Conservation (phyloP, 2,329 filamentous ascomycete species). For the Kalmusia sp. region DNA sequence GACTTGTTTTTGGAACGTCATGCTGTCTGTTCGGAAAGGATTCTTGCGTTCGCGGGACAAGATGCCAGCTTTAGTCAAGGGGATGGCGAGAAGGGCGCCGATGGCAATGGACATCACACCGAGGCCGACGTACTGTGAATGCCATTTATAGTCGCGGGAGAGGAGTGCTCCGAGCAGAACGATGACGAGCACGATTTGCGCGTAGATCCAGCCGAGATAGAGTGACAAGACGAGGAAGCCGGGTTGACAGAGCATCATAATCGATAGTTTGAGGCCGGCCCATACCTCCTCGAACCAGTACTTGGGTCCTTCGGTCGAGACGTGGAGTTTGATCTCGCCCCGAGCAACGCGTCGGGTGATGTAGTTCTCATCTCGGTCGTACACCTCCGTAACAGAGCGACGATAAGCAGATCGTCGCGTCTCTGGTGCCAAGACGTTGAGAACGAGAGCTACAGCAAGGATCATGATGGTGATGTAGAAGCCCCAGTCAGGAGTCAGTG, state of each 20-base stretch:
- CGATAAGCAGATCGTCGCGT: slow-evolving; percentile 73
- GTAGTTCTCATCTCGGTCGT: slow-evolving; percentile 54
- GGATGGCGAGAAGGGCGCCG: slow-evolving; percentile 73
- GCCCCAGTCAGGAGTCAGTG: slow-evolving; percentile 71
- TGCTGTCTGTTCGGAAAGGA: slow-evolving; percentile 68
- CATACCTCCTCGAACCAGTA: slow-evolving; percentile 81
- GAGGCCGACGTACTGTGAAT: slow-evolving; percentile 70
- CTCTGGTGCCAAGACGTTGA: slow-evolving; percentile 77
- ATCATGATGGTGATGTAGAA: slow-evolving; percentile 77
- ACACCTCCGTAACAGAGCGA: slow-evolving; percentile 69
- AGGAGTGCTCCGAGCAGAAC: slow-evolving; percentile 73
- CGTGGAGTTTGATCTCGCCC: slow-evolving; percentile 79
- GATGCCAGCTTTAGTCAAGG: slow-evolving; percentile 74
- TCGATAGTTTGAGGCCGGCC: slow-evolving; percentile 70
- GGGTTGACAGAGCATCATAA: slow-evolving; percentile 75
- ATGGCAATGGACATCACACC: slow-evolving; percentile 71
- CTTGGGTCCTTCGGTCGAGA: slow-evolving; percentile 72
- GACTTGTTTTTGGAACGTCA: slow-evolving; percentile 69
- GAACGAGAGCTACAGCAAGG: slow-evolving; percentile 67
- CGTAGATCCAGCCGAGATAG: slow-evolving; percentile 82
- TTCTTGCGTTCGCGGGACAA: slow-evolving; percentile 71
- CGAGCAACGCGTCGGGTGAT: slow-evolving; percentile 65
- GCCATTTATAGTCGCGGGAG: slow-evolving; percentile 71
- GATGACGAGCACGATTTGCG: slow-evolving; percentile 76
- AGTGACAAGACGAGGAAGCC: slow-evolving; percentile 75